phyloP scores from a whole-genome alignment of 1,284 basidiomycete genomes.

The Boletus calvinii region DNA sequence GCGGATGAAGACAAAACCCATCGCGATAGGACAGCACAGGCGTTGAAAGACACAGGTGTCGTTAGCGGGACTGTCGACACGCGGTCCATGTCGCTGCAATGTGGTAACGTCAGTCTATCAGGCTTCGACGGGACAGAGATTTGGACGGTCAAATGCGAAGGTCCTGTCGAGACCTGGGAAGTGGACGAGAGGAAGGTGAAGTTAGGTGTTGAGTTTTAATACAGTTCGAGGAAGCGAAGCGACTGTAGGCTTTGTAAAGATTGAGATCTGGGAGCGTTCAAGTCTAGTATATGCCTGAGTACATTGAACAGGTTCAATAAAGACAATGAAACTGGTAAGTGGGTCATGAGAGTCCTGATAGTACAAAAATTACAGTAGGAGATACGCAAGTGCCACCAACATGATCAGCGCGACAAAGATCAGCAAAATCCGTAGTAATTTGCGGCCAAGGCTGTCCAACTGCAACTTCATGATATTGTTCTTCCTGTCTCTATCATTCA shows the following conservation, averaged over 20 bases:
- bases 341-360: no score
- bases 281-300: no score
- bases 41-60: conserved; percentile 39
- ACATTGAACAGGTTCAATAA: neutral
- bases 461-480: conserved; percentile 22
- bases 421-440: conserved; percentile 4
- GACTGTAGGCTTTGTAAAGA: neutral
- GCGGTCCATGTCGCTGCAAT: conserved; percentile 34
- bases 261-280: no score
- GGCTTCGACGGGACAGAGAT: conserved; percentile 54
- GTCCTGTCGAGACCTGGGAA: conserved; percentile 60
- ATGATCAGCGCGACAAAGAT: conserved; percentile 11
- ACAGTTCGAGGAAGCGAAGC: neutral
- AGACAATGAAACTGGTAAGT: neutral
- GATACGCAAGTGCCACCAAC: conserved; percentile 5
- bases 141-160: conserved; percentile 63
- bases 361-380: conserved; percentile 3
- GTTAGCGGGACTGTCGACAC: conserved; percentile 25
- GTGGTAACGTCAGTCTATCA: conserved; percentile 37
- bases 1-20: conserved; percentile 52
- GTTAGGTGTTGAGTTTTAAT: conserved; percentile 2
- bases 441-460: conserved; percentile 4
- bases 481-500: conserved; percentile 24
- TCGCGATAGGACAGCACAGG: conserved; percentile 34
- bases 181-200: conserved; percentile 45